phyloP scores from a whole-genome alignment of 2,329 filamentous ascomycete genomes.

The Didymosphaeria variabile region DNA sequence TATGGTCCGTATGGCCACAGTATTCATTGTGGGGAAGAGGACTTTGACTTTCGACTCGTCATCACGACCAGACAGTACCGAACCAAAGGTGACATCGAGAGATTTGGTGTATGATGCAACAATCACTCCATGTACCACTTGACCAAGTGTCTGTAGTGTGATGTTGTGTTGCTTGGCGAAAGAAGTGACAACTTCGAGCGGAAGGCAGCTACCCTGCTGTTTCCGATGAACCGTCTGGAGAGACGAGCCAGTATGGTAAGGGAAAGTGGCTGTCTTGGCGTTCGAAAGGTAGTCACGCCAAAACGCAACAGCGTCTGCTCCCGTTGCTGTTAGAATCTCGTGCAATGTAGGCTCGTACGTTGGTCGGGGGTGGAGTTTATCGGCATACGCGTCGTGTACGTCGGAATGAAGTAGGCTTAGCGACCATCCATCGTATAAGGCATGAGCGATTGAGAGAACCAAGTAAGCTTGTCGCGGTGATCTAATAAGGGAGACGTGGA shows the following conservation, averaged over 20 bases:
- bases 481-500: conserved; percentile 51
- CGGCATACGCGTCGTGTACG: conserved; percentile 70
- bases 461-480: conserved; percentile 52
- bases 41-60: conserved; percentile 71
- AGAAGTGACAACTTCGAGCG: conserved; percentile 53
- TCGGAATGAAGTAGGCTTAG: conserved; percentile 77
- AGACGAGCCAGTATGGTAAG: conserved; percentile 24
- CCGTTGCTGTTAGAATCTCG: conserved; percentile 60
- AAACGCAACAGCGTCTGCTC: conserved; percentile 65
- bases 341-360: conserved; percentile 65
- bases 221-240: conserved; percentile 50
- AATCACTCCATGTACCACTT: conserved; percentile 78
- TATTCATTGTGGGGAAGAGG: conserved; percentile 93
- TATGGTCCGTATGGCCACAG: conserved; percentile 76
- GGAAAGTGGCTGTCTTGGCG: conserved; percentile 54
- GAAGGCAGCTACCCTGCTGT: conserved; percentile 58
- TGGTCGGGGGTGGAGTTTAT: conserved; percentile 53
- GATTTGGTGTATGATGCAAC: conserved; percentile 69
- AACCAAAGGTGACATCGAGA: conserved; percentile 82
- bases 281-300: conserved; percentile 75
- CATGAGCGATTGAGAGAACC: conserved; percentile 81
- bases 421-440: conserved; percentile 90
- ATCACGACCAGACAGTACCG: conserved; percentile 86
- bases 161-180: conserved; percentile 74
- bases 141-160: conserved; percentile 79